A percentile compares a stretch with the other conserved stretches of the same genome.
phyloP scores from a whole-genome alignment of 148 eudicot species.

The Bassia scoparia region DNA sequence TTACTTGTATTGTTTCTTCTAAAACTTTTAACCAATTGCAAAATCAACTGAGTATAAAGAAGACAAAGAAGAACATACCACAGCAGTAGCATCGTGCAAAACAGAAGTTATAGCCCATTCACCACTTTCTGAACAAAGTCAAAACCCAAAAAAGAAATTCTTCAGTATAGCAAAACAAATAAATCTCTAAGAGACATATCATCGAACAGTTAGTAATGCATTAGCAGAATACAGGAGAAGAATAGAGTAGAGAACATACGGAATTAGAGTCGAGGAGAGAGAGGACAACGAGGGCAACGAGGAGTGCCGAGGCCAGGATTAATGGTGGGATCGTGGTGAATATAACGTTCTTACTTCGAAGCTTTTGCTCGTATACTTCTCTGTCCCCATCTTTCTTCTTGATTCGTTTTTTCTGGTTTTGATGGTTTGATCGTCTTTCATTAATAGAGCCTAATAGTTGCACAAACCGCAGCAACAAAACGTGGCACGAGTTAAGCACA shows the following conservation, averaged over 20 bases:
- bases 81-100: slow-evolving; percentile 63
- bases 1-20: no score
- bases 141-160: slow-evolving; percentile 8
- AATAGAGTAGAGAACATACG: slow-evolving; percentile 30
- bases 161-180: neutral
- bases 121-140: slow-evolving; percentile 39
- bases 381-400: slow-evolving; percentile 60
- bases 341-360: slow-evolving; percentile 54
- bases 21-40: no score
- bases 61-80: slow-evolving; percentile 36
- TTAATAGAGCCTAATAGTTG: no score
- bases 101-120: slow-evolving; percentile 69
- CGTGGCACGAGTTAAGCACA: no score
- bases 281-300: slow-evolving; percentile 79
- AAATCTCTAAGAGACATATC: slow-evolving; percentile 13
- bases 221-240: no score
- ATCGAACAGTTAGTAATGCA: slow-evolving; percentile 22
- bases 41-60: no score
- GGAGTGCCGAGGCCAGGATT: slow-evolving; percentile 72
- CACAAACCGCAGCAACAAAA: no score
- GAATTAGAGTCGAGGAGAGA: slow-evolving; percentile 46
- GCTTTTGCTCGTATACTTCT: slow-evolving; percentile 82
- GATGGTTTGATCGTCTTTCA: no score
- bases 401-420: no score
- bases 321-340: slow-evolving; percentile 69